Percentiles rank a stretch among this genome's conserved stretches.
These are phyloP conservation scores for Pseudonitzschia delicatissima DNA, from an alignment of 108 stramenopile species.

Conservation along the genomic window DNA sequence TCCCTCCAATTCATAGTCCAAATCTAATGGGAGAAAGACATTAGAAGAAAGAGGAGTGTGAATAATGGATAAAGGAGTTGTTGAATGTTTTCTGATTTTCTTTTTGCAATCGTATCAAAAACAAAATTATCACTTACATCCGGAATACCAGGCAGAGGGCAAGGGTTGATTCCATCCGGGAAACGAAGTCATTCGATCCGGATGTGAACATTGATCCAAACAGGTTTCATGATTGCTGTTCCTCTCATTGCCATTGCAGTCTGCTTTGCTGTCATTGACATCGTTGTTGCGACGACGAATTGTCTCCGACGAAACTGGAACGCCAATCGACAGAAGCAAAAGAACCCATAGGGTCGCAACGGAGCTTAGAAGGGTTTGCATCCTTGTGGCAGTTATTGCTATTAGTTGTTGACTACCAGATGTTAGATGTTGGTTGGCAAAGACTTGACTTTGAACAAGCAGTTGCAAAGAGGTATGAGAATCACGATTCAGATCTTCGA, in stretches of 20 bases:
- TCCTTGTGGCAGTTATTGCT: too few species aligned
- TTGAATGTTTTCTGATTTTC: too few species aligned
- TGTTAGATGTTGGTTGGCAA: too few species aligned
- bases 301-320: too few species aligned
- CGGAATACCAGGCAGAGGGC: slow-evolving; percentile 53
- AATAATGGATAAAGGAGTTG: background rate
- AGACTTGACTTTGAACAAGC: too few species aligned
- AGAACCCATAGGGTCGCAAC: too few species aligned
- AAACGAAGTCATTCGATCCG: slow-evolving; percentile 35
- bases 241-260: background rate
- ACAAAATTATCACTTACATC: slow-evolving; percentile 17
- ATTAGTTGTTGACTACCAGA: too few species aligned
- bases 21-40: background rate
- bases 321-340: too few species aligned
- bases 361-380: too few species aligned
- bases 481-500: too few species aligned
- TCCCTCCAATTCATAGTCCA: slow-evolving; percentile 44
- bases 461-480: too few species aligned
- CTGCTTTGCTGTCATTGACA: background rate
- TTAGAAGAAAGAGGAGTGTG: background rate
- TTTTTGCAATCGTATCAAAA: background rate
- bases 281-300: background rate
- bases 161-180: slow-evolving; percentile 51
- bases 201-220: slow-evolving; percentile 9
- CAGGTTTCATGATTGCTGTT: background rate